Conservation (phyloP, 208 protist species). For the Eutreptiella sp. region DNA sequence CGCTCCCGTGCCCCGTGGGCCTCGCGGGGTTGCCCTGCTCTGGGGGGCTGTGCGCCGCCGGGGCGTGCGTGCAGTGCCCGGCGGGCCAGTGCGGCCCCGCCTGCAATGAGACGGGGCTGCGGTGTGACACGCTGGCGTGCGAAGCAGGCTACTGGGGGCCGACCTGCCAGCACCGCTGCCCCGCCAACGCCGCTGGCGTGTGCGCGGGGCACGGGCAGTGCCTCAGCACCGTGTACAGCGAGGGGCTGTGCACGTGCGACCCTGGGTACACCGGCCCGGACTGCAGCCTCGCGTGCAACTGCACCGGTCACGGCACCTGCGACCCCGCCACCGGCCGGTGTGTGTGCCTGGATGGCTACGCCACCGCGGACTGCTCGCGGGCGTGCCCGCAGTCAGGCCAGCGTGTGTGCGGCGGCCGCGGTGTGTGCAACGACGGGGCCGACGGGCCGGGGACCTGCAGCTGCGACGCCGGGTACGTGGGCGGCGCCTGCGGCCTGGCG, state of each 20-base stretch:
- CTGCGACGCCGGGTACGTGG: neutral
- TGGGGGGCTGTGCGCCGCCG: too few species aligned
- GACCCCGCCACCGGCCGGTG: neutral
- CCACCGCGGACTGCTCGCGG: neutral
- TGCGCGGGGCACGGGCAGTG: constrained; percentile 11
- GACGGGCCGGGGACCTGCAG: neutral
- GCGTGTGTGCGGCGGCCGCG: neutral
- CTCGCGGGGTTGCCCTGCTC: too few species aligned
- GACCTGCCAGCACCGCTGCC: constrained; percentile 4
- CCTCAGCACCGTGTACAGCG: constrained; percentile 17
- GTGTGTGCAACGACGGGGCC: constrained; percentile 1
- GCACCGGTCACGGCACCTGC: constrained; percentile 19
- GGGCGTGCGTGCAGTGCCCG: neutral
- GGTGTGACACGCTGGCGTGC: neutral
- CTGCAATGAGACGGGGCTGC: neutral
- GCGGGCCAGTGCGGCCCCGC: neutral
- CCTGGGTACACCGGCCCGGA: constrained; percentile 11
- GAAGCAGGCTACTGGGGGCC: neutral
- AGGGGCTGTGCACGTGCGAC: constrained; percentile 38
- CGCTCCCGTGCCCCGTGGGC: neutral
- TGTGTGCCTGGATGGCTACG: neutral
- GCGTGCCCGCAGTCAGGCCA: neutral
- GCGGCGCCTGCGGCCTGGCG: neutral
- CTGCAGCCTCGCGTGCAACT: constrained; percentile 17
- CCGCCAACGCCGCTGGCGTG: constrained; percentile 6